Evolutionary conservation across 1,284 basidiomycete species (phyloP).

Genomic region (Puccinia coronata): DNA sequence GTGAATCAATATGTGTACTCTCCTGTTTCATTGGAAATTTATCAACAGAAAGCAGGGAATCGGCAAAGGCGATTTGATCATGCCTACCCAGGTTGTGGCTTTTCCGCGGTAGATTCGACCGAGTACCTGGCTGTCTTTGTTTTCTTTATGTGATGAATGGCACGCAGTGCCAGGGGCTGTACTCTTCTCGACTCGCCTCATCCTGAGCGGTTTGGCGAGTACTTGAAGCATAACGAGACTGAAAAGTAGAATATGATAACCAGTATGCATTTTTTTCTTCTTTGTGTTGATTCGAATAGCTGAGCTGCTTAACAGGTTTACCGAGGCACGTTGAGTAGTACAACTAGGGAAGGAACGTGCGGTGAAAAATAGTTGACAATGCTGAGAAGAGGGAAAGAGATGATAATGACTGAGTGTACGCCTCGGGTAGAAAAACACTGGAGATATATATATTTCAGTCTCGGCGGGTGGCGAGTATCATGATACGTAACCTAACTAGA

Average conservation of each 20-base stretch:
- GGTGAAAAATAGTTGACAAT: neutral
- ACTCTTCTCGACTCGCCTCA: neutral
- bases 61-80: neutral
- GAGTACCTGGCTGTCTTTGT: neutral
- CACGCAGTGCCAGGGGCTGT: neutral
- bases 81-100: constrained; percentile 11
- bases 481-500: too few relatives aligned
- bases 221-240: neutral
- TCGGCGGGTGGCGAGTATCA: too few relatives aligned
- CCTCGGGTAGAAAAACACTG: too few relatives aligned
- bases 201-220: neutral
- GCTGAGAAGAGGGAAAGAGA: too few relatives aligned
- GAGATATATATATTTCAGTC: too few relatives aligned
- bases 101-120: constrained; percentile 8
- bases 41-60: neutral
- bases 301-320: too few relatives aligned
- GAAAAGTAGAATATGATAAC: neutral
- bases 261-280: constrained; percentile 2
- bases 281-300: neutral
- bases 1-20: neutral
- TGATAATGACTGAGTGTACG: too few relatives aligned
- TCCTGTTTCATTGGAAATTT: neutral
- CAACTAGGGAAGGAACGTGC: neutral
- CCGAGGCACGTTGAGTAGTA: too few relatives aligned
- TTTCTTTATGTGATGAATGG: neutral